phyloP scores from a whole-genome alignment of 768 basidiomycete genomes.

The Leccinum fibrillosum region DNA sequence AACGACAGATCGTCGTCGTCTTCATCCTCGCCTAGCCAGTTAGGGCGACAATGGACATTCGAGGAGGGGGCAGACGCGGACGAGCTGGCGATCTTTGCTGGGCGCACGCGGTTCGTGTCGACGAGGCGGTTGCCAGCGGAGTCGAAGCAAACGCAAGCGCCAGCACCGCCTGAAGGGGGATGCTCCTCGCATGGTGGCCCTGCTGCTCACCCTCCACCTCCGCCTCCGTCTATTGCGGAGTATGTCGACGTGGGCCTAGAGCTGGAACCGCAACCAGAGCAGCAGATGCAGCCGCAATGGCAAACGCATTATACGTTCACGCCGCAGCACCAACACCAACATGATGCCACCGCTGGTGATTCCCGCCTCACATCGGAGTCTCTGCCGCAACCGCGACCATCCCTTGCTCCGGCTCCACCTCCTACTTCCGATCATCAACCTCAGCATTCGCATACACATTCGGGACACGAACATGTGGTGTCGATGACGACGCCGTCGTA shows the following conservation, averaged over 20 bases:
- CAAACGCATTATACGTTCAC: constrained; percentile 28
- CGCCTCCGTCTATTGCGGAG: neutral
- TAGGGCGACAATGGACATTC: constrained; percentile 48
- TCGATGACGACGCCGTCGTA: constrained; percentile 14
- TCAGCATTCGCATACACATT: constrained; percentile 1
- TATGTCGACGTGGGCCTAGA: constrained; percentile 2
- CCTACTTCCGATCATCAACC: neutral
- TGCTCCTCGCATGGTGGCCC: neutral
- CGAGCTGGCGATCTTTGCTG: constrained; percentile 67
- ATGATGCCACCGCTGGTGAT: constrained; percentile 5
- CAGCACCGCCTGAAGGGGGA: neutral
- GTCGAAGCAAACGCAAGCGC: constrained; percentile 6
- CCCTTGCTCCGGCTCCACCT: neutral
- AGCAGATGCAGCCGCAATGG: constrained; percentile 17
- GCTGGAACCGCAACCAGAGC: neutral
- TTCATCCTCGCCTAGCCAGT: constrained; percentile 8
- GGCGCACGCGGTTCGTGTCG: constrained; percentile 60
- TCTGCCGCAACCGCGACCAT: constrained; percentile 1
- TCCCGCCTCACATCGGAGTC: neutral
- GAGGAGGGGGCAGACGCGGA: constrained; percentile 54
- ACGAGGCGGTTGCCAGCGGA: constrained; percentile 34
- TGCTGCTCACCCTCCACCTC: neutral
- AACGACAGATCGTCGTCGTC: constrained; percentile 28
- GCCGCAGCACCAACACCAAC: constrained; percentile 12
- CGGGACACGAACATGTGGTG: constrained; percentile 16